phyloP scores from a whole-genome alignment of 2,329 filamentous ascomycete species.

The Xylaria sp. region DNA sequence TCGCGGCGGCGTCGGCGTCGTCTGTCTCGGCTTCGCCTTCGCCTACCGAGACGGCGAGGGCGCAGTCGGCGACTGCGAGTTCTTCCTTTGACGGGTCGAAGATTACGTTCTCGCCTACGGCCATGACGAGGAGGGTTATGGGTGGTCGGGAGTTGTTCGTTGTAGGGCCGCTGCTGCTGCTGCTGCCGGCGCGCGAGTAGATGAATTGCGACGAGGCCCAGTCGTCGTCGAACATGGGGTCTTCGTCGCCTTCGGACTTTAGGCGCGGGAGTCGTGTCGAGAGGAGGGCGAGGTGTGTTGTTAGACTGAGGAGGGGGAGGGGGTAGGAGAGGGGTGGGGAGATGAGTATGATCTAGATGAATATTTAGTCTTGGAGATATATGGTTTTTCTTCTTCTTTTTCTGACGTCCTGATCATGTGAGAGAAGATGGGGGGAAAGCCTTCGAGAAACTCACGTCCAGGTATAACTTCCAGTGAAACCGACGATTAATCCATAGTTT shows the following conservation, averaged over 20 bases:
- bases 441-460: conserved; percentile 75
- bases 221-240: conserved; percentile 97
- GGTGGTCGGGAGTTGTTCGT: conserved; percentile 69
- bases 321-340: conserved; percentile 95
- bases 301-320: conserved; percentile 89
- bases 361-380: neutral
- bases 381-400: too few relatives aligned
- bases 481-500: conserved; percentile 86
- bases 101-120: conserved; percentile 86
- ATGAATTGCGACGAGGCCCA: conserved; percentile 86
- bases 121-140: conserved; percentile 89
- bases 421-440: too few relatives aligned
- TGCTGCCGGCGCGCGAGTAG: conserved; percentile 66
- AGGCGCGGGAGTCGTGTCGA: conserved; percentile 85
- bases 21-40: conserved; percentile 49
- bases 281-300: conserved; percentile 91
- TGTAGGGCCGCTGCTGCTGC: conserved; percentile 21
- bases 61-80: conserved; percentile 89
- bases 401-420: too few relatives aligned
- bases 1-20: neutral
- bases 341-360: conserved; percentile 84
- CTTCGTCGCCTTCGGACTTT: conserved; percentile 91
- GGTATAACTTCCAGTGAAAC: conserved; percentile 96
- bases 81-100: conserved; percentile 95
- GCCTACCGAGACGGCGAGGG: conserved; percentile 84